Percentiles rank a stretch among this genome's conserved stretches.
Conservation (phyloP, 2,329 filamentous ascomycete species). For the Neopestalotiopsis clavispora region DNA sequence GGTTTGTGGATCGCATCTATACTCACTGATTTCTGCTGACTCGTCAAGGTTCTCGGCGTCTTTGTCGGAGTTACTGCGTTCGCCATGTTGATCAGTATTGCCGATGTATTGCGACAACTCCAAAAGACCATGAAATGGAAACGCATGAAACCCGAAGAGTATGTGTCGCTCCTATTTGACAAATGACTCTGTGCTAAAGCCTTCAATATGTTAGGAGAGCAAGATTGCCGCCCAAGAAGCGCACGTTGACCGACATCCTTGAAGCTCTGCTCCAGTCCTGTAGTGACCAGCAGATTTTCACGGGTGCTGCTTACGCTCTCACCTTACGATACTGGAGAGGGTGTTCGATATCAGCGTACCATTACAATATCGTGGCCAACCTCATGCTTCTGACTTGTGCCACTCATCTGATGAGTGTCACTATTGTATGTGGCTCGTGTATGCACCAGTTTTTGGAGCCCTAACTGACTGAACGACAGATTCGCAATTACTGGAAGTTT, state of each 20-base stretch:
- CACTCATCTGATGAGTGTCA: constrained; percentile 40
- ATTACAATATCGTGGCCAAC: constrained; percentile 42
- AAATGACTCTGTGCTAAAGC: neutral
- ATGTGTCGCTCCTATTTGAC: neutral
- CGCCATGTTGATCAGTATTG: constrained; percentile 22
- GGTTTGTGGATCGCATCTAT: constrained; percentile 19
- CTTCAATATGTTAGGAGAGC: constrained; percentile 2
- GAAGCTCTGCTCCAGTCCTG: constrained; percentile 38
- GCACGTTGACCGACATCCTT: constrained; percentile 34
- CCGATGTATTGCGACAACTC: constrained; percentile 23
- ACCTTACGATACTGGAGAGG: constrained; percentile 38
- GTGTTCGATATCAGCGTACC: constrained; percentile 40
- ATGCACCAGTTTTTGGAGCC: neutral
- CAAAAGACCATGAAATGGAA: constrained; percentile 20
- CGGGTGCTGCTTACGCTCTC: constrained; percentile 40
- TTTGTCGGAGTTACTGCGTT: constrained; percentile 30
- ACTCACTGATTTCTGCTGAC: constrained; percentile 3
- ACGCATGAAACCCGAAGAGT: constrained; percentile 10
- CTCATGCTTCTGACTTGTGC: constrained; percentile 42
- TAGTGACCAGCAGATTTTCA: constrained; percentile 44
- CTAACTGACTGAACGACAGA: neutral
- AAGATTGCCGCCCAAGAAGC: neutral
- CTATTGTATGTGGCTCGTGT: constrained; percentile 26
- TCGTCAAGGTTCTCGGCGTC: constrained; percentile 27
- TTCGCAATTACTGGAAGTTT: constrained; percentile 39